Evolutionary conservation across 305 asterid genomes (phyloP).

Genomic region (Fraxinus latifolia): DNA sequence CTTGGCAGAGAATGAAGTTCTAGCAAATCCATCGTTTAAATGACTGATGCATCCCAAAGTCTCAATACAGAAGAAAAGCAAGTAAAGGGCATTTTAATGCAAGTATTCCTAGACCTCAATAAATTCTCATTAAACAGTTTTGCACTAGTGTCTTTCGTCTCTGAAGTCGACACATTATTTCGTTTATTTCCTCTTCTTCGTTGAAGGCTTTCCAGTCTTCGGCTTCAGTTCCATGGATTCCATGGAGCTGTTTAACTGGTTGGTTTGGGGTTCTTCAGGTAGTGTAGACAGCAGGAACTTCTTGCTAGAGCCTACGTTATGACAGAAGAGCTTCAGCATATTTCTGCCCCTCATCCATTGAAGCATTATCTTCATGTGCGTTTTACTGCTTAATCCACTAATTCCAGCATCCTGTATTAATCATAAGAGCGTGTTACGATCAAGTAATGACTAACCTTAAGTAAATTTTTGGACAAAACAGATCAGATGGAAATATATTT

Average conservation of each 20-base stretch:
- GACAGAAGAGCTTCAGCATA: constrained; percentile 75
- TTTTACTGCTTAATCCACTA: constrained; percentile 74
- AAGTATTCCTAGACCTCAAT: neutral
- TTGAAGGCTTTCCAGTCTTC: constrained; percentile 27
- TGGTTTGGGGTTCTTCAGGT: constrained; percentile 48
- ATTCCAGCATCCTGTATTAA: constrained; percentile 69
- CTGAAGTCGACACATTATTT: constrained; percentile 9
- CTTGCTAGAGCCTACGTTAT: constrained; percentile 66
- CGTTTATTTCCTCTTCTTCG: constrained; percentile 20
- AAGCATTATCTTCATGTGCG: constrained; percentile 83
- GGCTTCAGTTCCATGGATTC: constrained; percentile 36
- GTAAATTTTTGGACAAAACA: neutral
- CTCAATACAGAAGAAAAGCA: neutral
- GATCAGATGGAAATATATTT: neutral
- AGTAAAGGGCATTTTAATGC: neutral
- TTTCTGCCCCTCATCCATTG: constrained; percentile 90
- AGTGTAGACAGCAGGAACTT: constrained; percentile 58
- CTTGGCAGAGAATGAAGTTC: neutral
- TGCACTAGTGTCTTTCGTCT: neutral
- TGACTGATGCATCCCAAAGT: neutral
- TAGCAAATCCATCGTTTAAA: neutral
- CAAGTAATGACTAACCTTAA: neutral
- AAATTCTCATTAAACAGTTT: neutral
- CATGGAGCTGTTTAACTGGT: constrained; percentile 25
- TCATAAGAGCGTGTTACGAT: constrained; percentile 12